Evolutionary conservation across 768 basidiomycete species (phyloP), one percentile per base, ranked within the genome.

Genomic region (Kwoniella dendrophila): DNA sequence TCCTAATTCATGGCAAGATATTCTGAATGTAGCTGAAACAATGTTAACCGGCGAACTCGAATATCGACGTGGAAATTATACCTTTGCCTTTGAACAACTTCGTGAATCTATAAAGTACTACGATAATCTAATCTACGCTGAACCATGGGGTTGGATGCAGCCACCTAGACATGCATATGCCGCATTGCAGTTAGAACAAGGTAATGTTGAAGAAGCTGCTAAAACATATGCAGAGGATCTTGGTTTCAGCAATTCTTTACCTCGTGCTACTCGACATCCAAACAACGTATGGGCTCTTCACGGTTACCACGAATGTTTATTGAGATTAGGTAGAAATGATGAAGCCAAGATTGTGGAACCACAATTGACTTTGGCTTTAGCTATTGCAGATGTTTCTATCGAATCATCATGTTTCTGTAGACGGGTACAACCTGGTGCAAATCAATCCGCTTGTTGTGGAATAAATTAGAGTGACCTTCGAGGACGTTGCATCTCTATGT

Each of bases 231-330:
- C 59, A 14, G 69, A 38, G 20, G 73, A 75, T 55, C 56, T 75
- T 11, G 73, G 73, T 2, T 66, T 59, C 63, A 63, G 63, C 49
- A 40, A 60, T 12, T 52, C 52, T 6, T 38, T 75, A 2, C 48
- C 71, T 10, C 38, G 71, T 14, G 62, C 71, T 1, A 40, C 59
- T 48, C 60, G 63, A 48, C 73, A 75, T 54, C 73, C 69, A 1
- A 71, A 71, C 44, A 75, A 75, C 38, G 69, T 75, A 41, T 75
- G 73, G 73, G 67, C 67, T 2, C 36, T 75, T 33, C 64, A 63
- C 32, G 73, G 73, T 8, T 69, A 67, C 50, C 62, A 75, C 58
- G 73, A 75, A 45, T 75, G 71, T 52, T 36, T 75, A 27, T n/a
- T 56, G 4, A 60, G 47, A 50, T 20, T 72, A 18, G 71, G 67